Evolutionary conservation across 768 basidiomycete genomes (phyloP), one percentile per base, ranked within the genome.

Genomic region (Mycena floridula): DNA sequence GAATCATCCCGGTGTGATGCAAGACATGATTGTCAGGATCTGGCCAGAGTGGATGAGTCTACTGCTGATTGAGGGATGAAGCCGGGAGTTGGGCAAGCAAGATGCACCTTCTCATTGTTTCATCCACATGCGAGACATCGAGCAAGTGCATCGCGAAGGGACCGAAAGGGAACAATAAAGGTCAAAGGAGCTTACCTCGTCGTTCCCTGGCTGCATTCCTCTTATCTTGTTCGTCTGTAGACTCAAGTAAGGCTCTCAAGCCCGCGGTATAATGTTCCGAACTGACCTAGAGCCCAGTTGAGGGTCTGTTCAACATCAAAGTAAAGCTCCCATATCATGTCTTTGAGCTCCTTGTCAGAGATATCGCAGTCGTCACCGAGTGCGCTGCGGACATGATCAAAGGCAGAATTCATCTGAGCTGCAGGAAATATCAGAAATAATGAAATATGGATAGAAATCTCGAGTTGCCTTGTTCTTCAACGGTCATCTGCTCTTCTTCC

Each of bases 291-390:
- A 22, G 89, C 69, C 78, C 81, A 89, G 25, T 77, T 67, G 8
- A 95, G 64, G 15, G 87, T 80, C 60, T 82, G 74, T 25, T 90
- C 81, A 13, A 86, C 73, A 56, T 95, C 82, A 54, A 95, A 97
- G 61, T 87, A 88, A 55, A 69, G 79, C 54, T 98, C 81, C 86
- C 92, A 98, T 37, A 98, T 68, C 0, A 76, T 71, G 50, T 90
- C 85, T 56, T 76, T 78, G 58, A 99, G 86, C 41, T 81, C 72
- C 25, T 69, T 62, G 59, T 95, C 89, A 35, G 85, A 72, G 37
- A 95, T 64, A 6, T 81, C 85, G 25, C 82, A 82, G 56, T 79
- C 77, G 42, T 73, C 62, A 5, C 91, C 92, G 23, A 98, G 64
- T 15, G 88, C 60, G 20, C 69, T 62, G 41, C 82, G 73, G 16